A percentile compares a stretch with the other conserved stretches of the same genome.
phyloP scores from a whole-genome alignment of 1,139 yeast genomes.

The Suhomyces choctaworum region DNA sequence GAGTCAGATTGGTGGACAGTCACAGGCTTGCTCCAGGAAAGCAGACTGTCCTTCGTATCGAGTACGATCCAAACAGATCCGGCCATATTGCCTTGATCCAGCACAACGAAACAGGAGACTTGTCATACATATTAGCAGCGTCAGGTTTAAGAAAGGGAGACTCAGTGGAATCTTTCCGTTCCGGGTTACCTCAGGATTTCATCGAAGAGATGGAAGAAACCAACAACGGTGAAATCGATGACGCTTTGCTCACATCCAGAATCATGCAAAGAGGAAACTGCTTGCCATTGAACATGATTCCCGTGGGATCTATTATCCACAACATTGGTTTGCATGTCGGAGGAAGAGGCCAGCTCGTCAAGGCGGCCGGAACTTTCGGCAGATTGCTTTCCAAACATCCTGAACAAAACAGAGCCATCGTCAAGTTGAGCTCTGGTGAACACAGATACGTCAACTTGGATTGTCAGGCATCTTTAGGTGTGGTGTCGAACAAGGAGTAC shows the following conservation, averaged over 20 bases:
- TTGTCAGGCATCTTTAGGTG: slow-evolving; percentile 93
- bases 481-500: slow-evolving; percentile 93
- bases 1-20: slow-evolving; percentile 82
- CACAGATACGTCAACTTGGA: slow-evolving; percentile 84
- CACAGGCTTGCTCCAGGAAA: slow-evolving; percentile 66
- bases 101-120: slow-evolving; percentile 59
- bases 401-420: slow-evolving; percentile 68
- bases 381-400: slow-evolving; percentile 80
- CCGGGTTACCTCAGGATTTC: slow-evolving; percentile 80
- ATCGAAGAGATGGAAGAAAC: slow-evolving; percentile 62
- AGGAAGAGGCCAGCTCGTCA: slow-evolving; percentile 90
- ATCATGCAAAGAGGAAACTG: slow-evolving; percentile 95
- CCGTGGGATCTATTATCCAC: slow-evolving; percentile 89
- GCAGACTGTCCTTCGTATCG: slow-evolving; percentile 83
- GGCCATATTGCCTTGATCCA: slow-evolving; percentile 88
- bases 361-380: slow-evolving; percentile 95
- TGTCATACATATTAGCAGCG: slow-evolving; percentile 84
- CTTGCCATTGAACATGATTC: slow-evolving; percentile 87
- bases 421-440: slow-evolving; percentile 88
- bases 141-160: slow-evolving; percentile 95
- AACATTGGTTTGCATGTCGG: slow-evolving; percentile 72
- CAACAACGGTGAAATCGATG: slow-evolving; percentile 81
- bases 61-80: slow-evolving; percentile 93
- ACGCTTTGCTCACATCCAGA: slow-evolving; percentile 84
- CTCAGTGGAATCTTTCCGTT: slow-evolving; percentile 81